Evolutionary conservation across 2,329 filamentous ascomycete species (phyloP), one percentile per base, ranked within the genome.

Genomic region (Simplicillium sp.): DNA sequence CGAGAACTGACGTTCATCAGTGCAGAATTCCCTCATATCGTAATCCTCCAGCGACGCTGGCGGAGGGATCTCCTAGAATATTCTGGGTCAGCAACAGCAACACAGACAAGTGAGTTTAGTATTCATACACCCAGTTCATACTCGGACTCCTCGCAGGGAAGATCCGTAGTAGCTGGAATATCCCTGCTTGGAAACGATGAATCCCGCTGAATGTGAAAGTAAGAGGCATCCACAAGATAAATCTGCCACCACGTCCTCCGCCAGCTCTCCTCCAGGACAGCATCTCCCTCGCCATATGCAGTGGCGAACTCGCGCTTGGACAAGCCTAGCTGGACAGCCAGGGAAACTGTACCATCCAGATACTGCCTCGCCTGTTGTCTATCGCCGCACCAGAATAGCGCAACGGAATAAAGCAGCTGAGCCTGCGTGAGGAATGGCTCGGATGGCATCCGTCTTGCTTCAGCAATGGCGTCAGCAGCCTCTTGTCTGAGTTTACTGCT

Each of bases 211-310:
- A 59, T 64, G 1, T 53, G 59, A 1, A 55, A 54, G 9, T 59
- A 59, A n/a, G 53, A 57, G 0, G 72, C 75, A 52, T 84, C 81
- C 4, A 75, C 62, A 13, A 75, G 67, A 49, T 74, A 82, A 38
- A 84, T 58, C 49, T 75, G 73, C 81, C 81, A 85, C 80, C 80
- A 85, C 2, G 80, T 84, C 38, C 81, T 67, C 36, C 80, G 68
- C 63, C 78, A 70, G 47, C 69, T 74, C 53, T 85, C 80, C 40
- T 73, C 70, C 25, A 60, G 16, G 2, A 57, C 43, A 2, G 66
- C 56, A 45, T 77, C 67, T 4, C 65, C 65, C 13, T 62, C 56
- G 12, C 70, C 66, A 46, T 74, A 58, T 4, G 57, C 50, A 2
- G 61, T 48, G 3, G 77, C 71, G 52, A 73, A 84, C 0, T 68